Evolutionary conservation across 1,284 basidiomycete genomes (phyloP), one percentile per base, ranked within the genome.

Genomic region (Tetrapyrgos nigripes): DNA sequence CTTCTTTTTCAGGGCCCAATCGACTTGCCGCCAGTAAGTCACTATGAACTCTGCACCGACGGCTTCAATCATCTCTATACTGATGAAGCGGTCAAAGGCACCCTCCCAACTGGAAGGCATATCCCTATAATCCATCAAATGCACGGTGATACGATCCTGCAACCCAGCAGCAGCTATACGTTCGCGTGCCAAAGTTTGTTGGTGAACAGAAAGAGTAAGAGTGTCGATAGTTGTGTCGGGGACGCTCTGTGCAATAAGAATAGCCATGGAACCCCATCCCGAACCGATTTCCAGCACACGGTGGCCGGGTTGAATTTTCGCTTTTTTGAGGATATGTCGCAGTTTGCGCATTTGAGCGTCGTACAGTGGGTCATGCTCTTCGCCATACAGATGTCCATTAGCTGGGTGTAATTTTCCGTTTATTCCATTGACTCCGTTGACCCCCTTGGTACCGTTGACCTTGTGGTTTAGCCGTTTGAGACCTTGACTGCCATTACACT

Each of bases 51-150:
- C 88, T 57, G 76, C 72, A 3, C 92, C 92, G 8, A 94, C 91
- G 0, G 87, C 87, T 70, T 93, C 91, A 13, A 93, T 83, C 91
- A 94, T 93, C 75, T 93, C 91, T 43, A 92, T 80, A 60, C 88
- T 89, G 21, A 93, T 80, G 11, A 93, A 79, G 3, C 91, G 75
- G 68, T 93, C 91, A 68, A 93, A 93, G 8, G 71, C 64, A 24
- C 82, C 81, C 58, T 82, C 73, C 89, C 89, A 92, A 31, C 83
- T 81, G 1, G 70, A 54, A 1, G 89, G 88, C 79, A 91, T 83
- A 51, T 79, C 75, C 19, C 84, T 76, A 68, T 93, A 94, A 68
- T 94, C 92, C 81, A 93, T 83, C 28, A 93, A 73, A 72, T 93
- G 91, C 9, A 93, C 88, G 11, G 73, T 79, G 53, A 94, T 85